Conservation (phyloP, 495 filamentous ascomycete genomes). For the Aspergillus cristatus region DNA sequence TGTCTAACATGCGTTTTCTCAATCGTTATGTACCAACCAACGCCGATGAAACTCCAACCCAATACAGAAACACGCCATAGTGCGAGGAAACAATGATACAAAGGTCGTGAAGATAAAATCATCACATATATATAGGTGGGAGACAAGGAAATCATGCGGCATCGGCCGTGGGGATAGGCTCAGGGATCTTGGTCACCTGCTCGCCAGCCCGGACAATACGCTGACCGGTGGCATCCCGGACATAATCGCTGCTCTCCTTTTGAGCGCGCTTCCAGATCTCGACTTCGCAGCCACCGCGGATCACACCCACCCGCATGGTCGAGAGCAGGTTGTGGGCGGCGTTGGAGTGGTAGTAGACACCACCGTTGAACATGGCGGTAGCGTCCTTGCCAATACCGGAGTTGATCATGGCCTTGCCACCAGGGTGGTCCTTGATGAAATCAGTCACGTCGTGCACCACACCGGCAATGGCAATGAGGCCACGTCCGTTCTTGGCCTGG, state of each 20-base stretch:
- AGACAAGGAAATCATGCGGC: conserved; percentile 22
- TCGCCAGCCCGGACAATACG: conserved; percentile 82
- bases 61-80: not conserved
- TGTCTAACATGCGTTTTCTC: too few relatives aligned
- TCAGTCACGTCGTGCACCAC: conserved; percentile 91
- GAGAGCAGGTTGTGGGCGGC: conserved; percentile 95
- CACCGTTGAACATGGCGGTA: conserved; percentile 98
- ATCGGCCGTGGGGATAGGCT: conserved; percentile 38
- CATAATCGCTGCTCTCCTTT: conserved; percentile 68
- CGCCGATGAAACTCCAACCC: not conserved
- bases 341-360: conserved; percentile 96
- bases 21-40: too few relatives aligned
- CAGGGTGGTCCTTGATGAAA: conserved; percentile 96
- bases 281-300: conserved; percentile 92
- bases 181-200: conserved; percentile 75
- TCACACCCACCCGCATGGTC: conserved; percentile 93
- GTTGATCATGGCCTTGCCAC: conserved; percentile 90
- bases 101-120: too few relatives aligned
- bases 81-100: not conserved
- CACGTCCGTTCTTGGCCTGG: conserved; percentile 79
- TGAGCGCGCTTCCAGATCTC: conserved; percentile 98
- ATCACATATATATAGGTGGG: too few relatives aligned
- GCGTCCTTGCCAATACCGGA: conserved; percentile 95
- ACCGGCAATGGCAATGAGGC: conserved; percentile 81
- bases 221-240: conserved; percentile 73